phyloP scores from a whole-genome alignment of 73 alveolate genomes.

The Effrenium voratum region DNA sequence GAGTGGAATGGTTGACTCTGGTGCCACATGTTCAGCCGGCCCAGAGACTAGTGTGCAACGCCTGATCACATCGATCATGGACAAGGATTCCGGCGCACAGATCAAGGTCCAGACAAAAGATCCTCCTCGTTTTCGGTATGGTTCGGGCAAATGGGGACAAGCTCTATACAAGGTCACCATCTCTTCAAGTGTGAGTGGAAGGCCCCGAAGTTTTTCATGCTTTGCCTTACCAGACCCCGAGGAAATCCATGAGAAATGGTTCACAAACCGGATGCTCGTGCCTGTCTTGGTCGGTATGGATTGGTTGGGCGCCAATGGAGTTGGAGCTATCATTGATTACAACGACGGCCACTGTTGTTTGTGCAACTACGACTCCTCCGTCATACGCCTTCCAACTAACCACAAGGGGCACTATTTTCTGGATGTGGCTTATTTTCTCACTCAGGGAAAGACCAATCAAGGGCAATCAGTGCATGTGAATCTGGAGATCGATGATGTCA shows the following conservation, averaged over 20 bases:
- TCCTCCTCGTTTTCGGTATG: not conserved
- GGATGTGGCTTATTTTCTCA: too few species aligned
- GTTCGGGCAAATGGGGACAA: not conserved
- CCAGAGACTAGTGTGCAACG: not conserved
- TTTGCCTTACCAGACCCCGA: conserved; percentile 5
- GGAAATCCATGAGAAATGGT: not conserved
- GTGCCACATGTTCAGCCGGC: conserved; percentile 22
- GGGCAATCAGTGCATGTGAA: too few species aligned
- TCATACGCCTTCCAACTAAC: too few species aligned
- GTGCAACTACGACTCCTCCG: too few species aligned
- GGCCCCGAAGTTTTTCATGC: not conserved
- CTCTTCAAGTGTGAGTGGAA: not conserved
- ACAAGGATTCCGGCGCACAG: not conserved
- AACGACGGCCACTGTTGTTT: too few species aligned
- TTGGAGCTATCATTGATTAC: too few species aligned
- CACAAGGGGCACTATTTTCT: too few species aligned
- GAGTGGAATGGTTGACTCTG: not conserved
- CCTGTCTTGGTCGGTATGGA: conserved; percentile 21
- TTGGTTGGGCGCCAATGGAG: not conserved
- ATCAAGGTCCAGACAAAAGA: not conserved
- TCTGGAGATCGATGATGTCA: too few species aligned
- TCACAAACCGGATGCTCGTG: not conserved
- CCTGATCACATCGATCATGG: not conserved
- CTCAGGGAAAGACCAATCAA: too few species aligned
- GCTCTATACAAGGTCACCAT: not conserved